Percentiles rank a stretch among this genome's conserved stretches.
Conservation (phyloP, 495 filamentous ascomycete genomes). For the Parachaetomium inaequale region DNA sequence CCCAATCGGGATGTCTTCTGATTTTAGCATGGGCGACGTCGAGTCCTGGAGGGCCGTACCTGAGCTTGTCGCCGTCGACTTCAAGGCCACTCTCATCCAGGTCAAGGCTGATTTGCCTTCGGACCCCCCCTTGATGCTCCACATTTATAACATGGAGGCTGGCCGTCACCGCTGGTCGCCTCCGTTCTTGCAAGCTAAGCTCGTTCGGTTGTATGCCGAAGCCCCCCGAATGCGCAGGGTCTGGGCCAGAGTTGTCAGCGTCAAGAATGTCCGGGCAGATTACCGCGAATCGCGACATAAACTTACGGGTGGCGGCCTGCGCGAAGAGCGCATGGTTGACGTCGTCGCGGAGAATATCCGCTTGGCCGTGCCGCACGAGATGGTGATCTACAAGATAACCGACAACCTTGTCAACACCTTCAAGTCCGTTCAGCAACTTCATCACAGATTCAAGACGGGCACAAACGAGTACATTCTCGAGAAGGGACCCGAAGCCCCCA, state of each 20-base stretch:
- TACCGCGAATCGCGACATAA: conserved; percentile 71
- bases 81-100: conserved; percentile 74
- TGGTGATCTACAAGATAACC: conserved; percentile 84
- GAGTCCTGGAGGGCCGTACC: conserved; percentile 27
- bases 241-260: conserved; percentile 80
- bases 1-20: conserved; percentile 17
- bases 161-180: conserved; percentile 81
- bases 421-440: conserved; percentile 84
- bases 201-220: conserved; percentile 79
- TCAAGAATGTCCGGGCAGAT: conserved; percentile 76
- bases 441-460: conserved; percentile 82
- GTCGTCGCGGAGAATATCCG: conserved; percentile 80
- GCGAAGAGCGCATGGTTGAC: conserved; percentile 81
- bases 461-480: conserved; percentile 83
- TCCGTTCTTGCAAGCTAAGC: conserved; percentile 70
- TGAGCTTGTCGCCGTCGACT: conserved; percentile 77
- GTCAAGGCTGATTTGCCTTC: conserved; percentile 82
- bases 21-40: conserved; percentile 34
- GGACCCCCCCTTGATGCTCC: conserved; percentile 86
- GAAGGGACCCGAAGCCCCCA: conserved; percentile 78
- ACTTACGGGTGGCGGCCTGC: conserved; percentile 51
- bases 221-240: conserved; percentile 73
- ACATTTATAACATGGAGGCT: conserved; percentile 73
- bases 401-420: conserved; percentile 86
- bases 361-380: conserved; percentile 86